Percentiles rank a stretch among this genome's conserved stretches.
Conservation (phyloP, 306 rosid species). For the Rosa lucieae region DNA sequence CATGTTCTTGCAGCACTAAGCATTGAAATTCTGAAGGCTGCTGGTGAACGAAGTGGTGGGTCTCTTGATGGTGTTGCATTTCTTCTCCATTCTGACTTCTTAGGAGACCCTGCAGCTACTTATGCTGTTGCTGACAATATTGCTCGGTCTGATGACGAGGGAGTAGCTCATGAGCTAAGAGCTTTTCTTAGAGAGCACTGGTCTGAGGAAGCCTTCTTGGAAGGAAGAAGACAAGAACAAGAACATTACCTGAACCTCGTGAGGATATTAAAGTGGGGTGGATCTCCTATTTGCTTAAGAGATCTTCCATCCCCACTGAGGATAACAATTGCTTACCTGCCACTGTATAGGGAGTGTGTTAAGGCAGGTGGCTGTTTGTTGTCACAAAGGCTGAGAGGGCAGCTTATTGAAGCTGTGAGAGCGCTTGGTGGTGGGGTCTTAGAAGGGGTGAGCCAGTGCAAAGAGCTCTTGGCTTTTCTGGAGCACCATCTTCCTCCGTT, state of each 20-base stretch:
- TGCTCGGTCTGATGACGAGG: slow-evolving; percentile 65
- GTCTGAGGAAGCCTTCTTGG: slow-evolving; percentile 71
- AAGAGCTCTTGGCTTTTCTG: slow-evolving; percentile 66
- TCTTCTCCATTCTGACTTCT: slow-evolving; percentile 80
- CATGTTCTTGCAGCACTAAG: slow-evolving; percentile 76
- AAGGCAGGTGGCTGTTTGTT: slow-evolving; percentile 69
- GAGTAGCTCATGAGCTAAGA: slow-evolving; percentile 69
- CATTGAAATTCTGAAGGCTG: slow-evolving; percentile 83
- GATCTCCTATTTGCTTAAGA: slow-evolving; percentile 69
- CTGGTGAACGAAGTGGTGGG: slow-evolving; percentile 80
- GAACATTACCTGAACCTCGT: slow-evolving; percentile 65
- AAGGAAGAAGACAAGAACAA: slow-evolving; percentile 61
- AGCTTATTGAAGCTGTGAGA: slow-evolving; percentile 73
- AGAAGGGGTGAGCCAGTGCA: slow-evolving; percentile 54
- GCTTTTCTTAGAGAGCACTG: slow-evolving; percentile 71
- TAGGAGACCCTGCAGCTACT: slow-evolving; percentile 78
- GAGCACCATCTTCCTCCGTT: slow-evolving; percentile 83
- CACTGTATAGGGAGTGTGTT: slow-evolving; percentile 74
- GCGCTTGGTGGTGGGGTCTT: slow-evolving; percentile 61
- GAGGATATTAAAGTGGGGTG: slow-evolving; percentile 74
- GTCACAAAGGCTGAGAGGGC: slow-evolving; percentile 78
- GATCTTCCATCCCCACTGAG: slow-evolving; percentile 74
- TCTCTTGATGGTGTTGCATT: slow-evolving; percentile 84
- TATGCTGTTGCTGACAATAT: slow-evolving; percentile 82
- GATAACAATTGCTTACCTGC: slow-evolving; percentile 75